phyloP scores from a whole-genome alignment of 257 asterid species.

The Primulina tabacum region DNA sequence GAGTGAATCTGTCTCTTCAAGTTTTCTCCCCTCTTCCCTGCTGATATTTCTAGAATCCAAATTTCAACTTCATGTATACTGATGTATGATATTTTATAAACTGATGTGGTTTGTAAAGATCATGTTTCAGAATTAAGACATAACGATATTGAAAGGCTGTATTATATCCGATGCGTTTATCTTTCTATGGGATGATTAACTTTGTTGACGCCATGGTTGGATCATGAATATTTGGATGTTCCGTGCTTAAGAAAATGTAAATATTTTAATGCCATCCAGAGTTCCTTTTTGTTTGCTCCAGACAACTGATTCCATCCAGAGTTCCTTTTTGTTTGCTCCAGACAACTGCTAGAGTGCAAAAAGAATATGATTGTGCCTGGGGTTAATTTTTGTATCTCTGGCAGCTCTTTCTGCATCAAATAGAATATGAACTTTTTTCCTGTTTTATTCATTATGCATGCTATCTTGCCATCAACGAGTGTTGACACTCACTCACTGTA shows the following conservation, averaged over 20 bases:
- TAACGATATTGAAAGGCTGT: not conserved
- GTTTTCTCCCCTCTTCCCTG: slow-evolving; percentile 6
- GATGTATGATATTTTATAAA: not conserved
- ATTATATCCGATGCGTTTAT: no score
- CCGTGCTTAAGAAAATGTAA: not conserved
- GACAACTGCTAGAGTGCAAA: not conserved
- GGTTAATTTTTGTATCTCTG: not conserved
- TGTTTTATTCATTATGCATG: slow-evolving; percentile 5
- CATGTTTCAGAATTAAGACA: not conserved
- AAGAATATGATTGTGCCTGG: not conserved
- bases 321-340: not conserved
- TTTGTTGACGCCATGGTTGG: not conserved
- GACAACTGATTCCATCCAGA: not conserved
- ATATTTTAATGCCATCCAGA: not conserved
- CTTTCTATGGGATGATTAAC: not conserved
- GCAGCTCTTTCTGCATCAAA: not conserved
- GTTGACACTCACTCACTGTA: slow-evolving; percentile 5
- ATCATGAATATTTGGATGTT: not conserved
- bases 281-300: not conserved
- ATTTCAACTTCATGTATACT: slow-evolving; percentile 17
- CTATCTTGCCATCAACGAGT: slow-evolving; percentile 6
- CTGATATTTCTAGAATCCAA: slow-evolving; percentile 5
- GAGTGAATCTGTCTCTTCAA: slow-evolving; percentile 5
- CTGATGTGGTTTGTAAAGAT: slow-evolving; percentile 8
- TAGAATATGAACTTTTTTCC: not conserved